phyloP scores from a whole-genome alignment of 495 filamentous ascomycete species.

The Rhizodiscina lignyota region DNA sequence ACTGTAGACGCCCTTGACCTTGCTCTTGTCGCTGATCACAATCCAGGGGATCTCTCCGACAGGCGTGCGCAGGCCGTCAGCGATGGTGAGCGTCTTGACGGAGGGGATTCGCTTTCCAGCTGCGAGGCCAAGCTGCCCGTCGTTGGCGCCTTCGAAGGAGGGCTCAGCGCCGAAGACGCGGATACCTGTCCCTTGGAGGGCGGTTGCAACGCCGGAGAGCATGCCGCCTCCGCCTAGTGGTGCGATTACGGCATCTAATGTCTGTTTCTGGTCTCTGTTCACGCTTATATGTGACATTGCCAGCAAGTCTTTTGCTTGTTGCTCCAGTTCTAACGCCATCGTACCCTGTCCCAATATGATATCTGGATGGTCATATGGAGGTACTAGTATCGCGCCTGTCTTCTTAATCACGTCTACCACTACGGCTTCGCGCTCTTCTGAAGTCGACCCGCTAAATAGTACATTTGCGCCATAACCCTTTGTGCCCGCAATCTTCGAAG shows the following conservation, averaged over 20 bases:
- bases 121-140: slow-evolving; percentile 51
- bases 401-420: slow-evolving; percentile 41
- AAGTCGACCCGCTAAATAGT: slow-evolving; percentile 67
- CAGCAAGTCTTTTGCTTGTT: slow-evolving; percentile 44
- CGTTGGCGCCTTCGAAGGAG: slow-evolving; percentile 68
- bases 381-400: slow-evolving; percentile 63
- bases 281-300: too few species aligned
- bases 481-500: slow-evolving; percentile 76
- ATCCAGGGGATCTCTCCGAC: slow-evolving; percentile 65
- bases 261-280: slow-evolving; percentile 4
- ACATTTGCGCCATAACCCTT: slow-evolving; percentile 58
- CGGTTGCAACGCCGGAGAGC: slow-evolving; percentile 66
- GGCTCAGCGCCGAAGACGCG: slow-evolving; percentile 87
- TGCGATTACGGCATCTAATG: slow-evolving; percentile 64
- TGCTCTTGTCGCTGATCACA: slow-evolving; percentile 55
- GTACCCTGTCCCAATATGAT: slow-evolving; percentile 90
- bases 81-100: slow-evolving; percentile 68
- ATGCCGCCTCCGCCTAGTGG: slow-evolving; percentile 83
- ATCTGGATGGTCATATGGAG: slow-evolving; percentile 82
- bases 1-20: slow-evolving; percentile 57
- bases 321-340: slow-evolving; percentile 62
- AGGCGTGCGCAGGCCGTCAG: slow-evolving; percentile 77
- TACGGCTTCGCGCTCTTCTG: slow-evolving; percentile 64
- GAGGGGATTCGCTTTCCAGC: slow-evolving; percentile 34
- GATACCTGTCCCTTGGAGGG: slow-evolving; percentile 46